Base-by-base conservation (phyloP, 1,284 basidiomycete genomes). In the Apiotrichum porosum region DNA sequence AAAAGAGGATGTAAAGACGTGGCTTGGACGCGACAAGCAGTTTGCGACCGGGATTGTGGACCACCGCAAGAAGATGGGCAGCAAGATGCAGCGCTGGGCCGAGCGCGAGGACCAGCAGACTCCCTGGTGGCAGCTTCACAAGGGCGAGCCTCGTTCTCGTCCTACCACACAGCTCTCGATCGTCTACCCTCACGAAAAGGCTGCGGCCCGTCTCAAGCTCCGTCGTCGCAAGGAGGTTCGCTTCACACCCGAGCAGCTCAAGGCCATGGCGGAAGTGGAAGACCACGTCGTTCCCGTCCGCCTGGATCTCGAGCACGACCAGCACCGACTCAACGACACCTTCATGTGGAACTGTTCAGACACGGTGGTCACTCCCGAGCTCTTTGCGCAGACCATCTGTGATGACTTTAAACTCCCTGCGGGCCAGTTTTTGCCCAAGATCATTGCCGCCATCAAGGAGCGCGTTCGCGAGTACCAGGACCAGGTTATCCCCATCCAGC, bases 331-430 rank as follows among this genome's bases (percentile, higher is more conserved):
- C 78, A 83, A 91, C 32, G 94, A 99, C 69, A 93, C 94, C 0
- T 97, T 98, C 71, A 82, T 94, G 30, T 99, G 94, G 94, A 97
- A 98, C 66, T 75, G 93, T 44, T 85, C 66, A 88, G 94, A 97
- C 71, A 83, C 87, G 2, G 78, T 90, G 44, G 83, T 95, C 31
- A 88, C 88, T 0, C 88, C 92, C 3, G 89, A 95, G 63, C 73
- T 83, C 32, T 97, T 98, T 64, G 93, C 93, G 1, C 84, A 86
- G 60, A 84, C 85, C 10, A 76, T 98, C 17, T 86, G 94, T 36
- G 93, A 97, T 62, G 95, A 99, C 71, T 91, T 97, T 58, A 78
- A 79, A 13, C 80, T 98, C 35, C 79, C 88, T 0, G 69, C 81
- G 9, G 52, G 66, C 15, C 80, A 76, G 42, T 90, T 92, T 70